Conservation (phyloP, 805 yeast species). For the Maudiozyma saulgeensis region DNA sequence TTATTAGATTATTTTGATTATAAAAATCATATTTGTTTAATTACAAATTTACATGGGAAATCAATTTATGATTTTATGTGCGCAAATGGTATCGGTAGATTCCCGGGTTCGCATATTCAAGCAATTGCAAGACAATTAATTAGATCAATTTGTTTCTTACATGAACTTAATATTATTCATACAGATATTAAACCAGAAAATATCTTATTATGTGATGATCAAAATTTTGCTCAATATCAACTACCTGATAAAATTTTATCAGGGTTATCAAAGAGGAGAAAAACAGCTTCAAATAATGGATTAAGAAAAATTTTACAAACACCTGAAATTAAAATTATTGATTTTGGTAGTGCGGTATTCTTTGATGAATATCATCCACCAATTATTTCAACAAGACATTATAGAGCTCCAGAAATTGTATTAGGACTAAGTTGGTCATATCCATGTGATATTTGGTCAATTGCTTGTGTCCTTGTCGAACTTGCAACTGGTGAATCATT, state of each 20-base stretch:
- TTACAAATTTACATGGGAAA: conserved; percentile 77
- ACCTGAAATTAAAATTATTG: conserved; percentile 82
- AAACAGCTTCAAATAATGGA: conserved; percentile 26
- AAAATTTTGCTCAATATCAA: conserved; percentile 14
- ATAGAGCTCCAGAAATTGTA: conserved; percentile 94
- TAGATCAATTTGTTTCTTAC: conserved; percentile 78
- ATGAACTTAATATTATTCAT: conserved; percentile 82
- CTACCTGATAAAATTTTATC: conserved; percentile 14
- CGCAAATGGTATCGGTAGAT: conserved; percentile 72
- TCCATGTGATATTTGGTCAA: conserved; percentile 95
- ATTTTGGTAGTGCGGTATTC: conserved; percentile 95
- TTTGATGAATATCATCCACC: conserved; percentile 89
- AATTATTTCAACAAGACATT: conserved; percentile 90
- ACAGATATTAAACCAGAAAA: conserved; percentile 97
- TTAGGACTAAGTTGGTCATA: conserved; percentile 94
- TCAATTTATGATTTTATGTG: conserved; percentile 87
- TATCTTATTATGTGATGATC: conserved; percentile 44
- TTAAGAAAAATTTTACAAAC: conserved; percentile 40
- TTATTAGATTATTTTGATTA: conserved; percentile 84
- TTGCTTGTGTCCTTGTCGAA: conserved; percentile 90
- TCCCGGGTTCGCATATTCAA: conserved; percentile 89
- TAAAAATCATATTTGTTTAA: conserved; percentile 87
- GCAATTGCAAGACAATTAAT: conserved; percentile 79
- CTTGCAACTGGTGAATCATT: conserved; percentile 88
- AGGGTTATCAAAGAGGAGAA: conserved; percentile 22